Percentiles rank a stretch among this genome's conserved stretches.
These are phyloP conservation scores for Elaeagnus macrophylla DNA, from an alignment of 306 rosid species.

Conservation along the genomic window DNA sequence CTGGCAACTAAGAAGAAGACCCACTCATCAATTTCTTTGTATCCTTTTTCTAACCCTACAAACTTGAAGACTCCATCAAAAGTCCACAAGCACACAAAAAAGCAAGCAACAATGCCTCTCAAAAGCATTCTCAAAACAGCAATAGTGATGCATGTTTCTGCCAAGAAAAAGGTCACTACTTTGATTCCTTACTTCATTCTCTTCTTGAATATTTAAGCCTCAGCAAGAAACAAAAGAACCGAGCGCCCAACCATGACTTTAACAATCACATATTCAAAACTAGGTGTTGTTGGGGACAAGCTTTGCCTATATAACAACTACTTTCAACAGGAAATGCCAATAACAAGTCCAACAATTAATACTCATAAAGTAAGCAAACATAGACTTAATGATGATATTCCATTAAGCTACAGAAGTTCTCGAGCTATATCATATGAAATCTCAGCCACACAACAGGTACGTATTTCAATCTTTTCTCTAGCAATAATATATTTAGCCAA, in stretches of 20 bases:
- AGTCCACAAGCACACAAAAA: not conserved
- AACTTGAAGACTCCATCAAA: not conserved
- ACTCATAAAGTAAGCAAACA: conserved; percentile 10
- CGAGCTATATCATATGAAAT: conserved; percentile 21
- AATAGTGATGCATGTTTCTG: not conserved
- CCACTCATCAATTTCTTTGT: not conserved
- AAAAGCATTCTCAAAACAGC: not conserved
- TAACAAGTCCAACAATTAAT: not conserved
- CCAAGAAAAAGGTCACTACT: not conserved
- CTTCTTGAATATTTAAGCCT: not conserved
- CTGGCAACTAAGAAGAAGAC: not conserved
- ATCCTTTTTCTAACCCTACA: not conserved
- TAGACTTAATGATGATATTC: not conserved
- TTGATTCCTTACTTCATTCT: too few species aligned
- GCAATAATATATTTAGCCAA: not conserved
- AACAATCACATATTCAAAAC: conserved; percentile 15
- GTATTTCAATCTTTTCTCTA: not conserved
- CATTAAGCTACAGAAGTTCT: conserved; percentile 7
- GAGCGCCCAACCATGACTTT: conserved; percentile 16
- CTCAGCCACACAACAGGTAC: conserved; percentile 13
- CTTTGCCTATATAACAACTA: conserved; percentile 6
- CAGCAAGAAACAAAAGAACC: not conserved
- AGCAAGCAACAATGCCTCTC: not conserved
- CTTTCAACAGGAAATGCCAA: conserved; percentile 15
- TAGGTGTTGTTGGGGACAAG: conserved; percentile 19